Percentiles rank a stretch among this genome's conserved stretches.
Evolutionary conservation across 805 yeast species (phyloP).

Genomic region (Nakazawaea ambrosiae): DNA sequence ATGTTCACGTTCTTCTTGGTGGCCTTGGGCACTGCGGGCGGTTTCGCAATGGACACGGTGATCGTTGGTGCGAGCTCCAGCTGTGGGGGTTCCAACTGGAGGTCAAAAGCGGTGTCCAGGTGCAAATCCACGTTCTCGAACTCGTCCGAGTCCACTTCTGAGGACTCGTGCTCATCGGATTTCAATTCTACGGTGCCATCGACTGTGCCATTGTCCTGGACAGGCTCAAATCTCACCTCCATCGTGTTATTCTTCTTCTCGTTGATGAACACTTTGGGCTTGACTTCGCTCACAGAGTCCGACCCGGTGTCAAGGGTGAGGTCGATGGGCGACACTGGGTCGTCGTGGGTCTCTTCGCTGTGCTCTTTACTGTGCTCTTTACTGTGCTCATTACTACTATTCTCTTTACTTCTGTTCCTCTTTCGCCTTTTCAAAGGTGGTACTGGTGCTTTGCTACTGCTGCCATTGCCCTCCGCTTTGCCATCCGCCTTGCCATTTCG

Average conservation of each 20-base stretch:
- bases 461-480: too few species aligned
- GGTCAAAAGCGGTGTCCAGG: conserved; percentile 23
- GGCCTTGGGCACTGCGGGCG: conserved; percentile 17
- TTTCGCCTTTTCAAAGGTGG: conserved; percentile 20
- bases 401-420: conserved; percentile 5
- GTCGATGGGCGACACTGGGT: too few species aligned
- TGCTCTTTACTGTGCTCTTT: too few species aligned
- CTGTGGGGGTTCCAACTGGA: conserved; percentile 11
- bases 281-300: conserved; percentile 11
- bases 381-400: too few species aligned
- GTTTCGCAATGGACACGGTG: conserved; percentile 5
- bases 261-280: conserved; percentile 12
- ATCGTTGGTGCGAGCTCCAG: conserved; percentile 6
- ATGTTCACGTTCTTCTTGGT: conserved; percentile 21
- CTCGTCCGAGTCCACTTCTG: conserved; percentile 31
- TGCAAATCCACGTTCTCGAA: conserved; percentile 32
- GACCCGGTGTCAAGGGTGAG: too few species aligned
- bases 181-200: conserved; percentile 11
- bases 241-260: too few species aligned
- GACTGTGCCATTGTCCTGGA: too few species aligned
- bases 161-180: conserved; percentile 18
- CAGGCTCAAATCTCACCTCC: too few species aligned
- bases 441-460: too few species aligned
- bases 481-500: too few species aligned
- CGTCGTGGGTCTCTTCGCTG: too few species aligned